A percentile compares a stretch with the other conserved stretches of the same genome.
Conservation (phyloP, 129 eudicot species). For the Lactuca saligna region DNA sequence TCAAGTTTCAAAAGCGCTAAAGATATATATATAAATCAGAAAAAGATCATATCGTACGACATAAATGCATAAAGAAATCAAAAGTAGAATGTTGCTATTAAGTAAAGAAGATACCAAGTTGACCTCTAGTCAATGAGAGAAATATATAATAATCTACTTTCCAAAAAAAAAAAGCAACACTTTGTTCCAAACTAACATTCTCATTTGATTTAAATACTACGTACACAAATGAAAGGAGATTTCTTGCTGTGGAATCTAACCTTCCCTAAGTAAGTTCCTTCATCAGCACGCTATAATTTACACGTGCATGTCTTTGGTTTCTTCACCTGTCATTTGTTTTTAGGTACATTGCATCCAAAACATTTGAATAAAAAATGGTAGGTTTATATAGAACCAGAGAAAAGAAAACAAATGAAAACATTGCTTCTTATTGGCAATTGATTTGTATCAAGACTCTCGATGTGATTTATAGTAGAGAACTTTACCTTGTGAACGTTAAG, state of each 20-base stretch:
- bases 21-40: not conserved
- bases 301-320: constrained; percentile 10
- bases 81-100: constrained; percentile 26
- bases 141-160: constrained; percentile 15
- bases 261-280: not conserved
- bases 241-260: not conserved
- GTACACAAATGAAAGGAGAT: not conserved
- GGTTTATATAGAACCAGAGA: not conserved
- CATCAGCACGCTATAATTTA: constrained; percentile 8
- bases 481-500: not conserved
- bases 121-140: constrained; percentile 24
- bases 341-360: not conserved
- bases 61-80: constrained; percentile 11
- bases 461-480: not conserved
- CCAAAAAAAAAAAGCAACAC: constrained; percentile 11
- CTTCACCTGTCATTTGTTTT: constrained; percentile 2
- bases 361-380: not conserved
- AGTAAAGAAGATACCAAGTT: constrained; percentile 33
- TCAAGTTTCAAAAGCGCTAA: constrained; percentile 16
- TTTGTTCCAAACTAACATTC: constrained; percentile 22
- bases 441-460: not conserved
- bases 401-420: not conserved
- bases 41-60: constrained; percentile 10
- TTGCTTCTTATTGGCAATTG: not conserved
- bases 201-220: not conserved